Evolutionary conservation across 2,329 filamentous ascomycete species (phyloP), one percentile per base, ranked within the genome.

Genomic region (Sporothrix luriei): DNA sequence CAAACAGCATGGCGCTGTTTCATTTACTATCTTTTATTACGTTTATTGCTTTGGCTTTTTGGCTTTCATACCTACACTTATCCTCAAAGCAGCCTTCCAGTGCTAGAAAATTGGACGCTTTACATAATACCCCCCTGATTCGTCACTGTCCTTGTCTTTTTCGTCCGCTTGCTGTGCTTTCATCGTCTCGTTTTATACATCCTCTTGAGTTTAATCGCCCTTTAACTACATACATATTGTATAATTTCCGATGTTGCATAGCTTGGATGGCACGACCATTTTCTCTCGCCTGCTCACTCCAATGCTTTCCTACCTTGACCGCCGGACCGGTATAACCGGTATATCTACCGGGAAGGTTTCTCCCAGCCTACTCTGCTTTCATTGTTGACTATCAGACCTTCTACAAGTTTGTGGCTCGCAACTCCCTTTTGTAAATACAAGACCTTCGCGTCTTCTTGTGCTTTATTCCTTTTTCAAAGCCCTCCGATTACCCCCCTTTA

Each of bases 261-360:
- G 67, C 70, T 69, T 73, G 69, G 66, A 67, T 59, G 70, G 70
- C 21, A 66, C 51, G 67, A 21, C 43, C 43, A 55, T 61, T 71
- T 26, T 55, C 19, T 38, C 66, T 64, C 29, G 29, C 11, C 65
- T 33, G 21, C 21, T 59, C 33, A 4, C 49, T 68, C 52, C 14
- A 49, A 57, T 43, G n/a, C 21, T 46, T 16, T 11, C 49, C 13
- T 29, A n/a, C 48, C 24, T 16, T 51, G 29, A 49, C 24, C 69
- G 48, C 55, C 66, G 55, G 57, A 57, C 49, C 16, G 65, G 55
- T 68, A 48, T 16, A 55, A 33, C 21, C 2, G 29, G 13, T 67
- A 10, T 38, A 26, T 55, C 59, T 24, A 43, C 24, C 16, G 51
- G 51, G 24, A 26, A 29, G 40, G 33, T 21, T 24, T 1, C 9